Evolutionary conservation across 2,329 filamentous ascomycete genomes (phyloP).

Genomic region (Diatrype stigma): DNA sequence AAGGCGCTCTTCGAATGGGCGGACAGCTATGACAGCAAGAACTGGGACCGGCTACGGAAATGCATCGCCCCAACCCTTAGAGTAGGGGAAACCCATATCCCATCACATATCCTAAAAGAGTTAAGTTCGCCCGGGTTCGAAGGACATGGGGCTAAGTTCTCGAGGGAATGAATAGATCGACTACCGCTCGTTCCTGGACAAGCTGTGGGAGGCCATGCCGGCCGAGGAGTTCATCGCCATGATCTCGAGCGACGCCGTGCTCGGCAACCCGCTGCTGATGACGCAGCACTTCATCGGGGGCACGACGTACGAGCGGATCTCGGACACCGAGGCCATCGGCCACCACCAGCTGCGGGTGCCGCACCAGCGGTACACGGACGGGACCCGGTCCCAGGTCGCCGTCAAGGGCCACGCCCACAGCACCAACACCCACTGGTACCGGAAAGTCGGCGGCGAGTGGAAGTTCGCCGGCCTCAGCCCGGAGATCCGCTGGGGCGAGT

Average conservation of each 20-base stretch:
- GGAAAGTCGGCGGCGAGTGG: constrained; percentile 55
- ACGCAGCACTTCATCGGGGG: constrained; percentile 63
- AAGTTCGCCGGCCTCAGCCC: constrained; percentile 56
- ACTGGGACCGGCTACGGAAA: constrained; percentile 54
- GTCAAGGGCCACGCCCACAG: constrained; percentile 59
- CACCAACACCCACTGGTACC: constrained; percentile 54
- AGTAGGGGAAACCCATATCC: constrained; percentile 26
- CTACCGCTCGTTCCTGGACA: constrained; percentile 52
- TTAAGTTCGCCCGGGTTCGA: too few relatives aligned
- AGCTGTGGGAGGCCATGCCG: constrained; percentile 53
- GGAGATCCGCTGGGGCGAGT: constrained; percentile 53
- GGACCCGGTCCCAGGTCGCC: constrained; percentile 40
- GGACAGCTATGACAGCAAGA: constrained; percentile 61
- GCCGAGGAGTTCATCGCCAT: constrained; percentile 58
- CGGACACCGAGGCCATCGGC: constrained; percentile 55
- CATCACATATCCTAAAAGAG: too few relatives aligned
- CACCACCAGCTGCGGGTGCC: constrained; percentile 59
- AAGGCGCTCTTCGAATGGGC: constrained; percentile 50
- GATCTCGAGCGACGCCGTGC: constrained; percentile 51
- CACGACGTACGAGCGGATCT: constrained; percentile 53
- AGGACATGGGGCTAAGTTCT: too few relatives aligned
- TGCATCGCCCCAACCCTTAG: constrained; percentile 59
- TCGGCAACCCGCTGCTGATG: constrained; percentile 57
- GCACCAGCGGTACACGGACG: constrained; percentile 57
- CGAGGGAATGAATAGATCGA: constrained; percentile 50